A percentile compares a stretch with the other conserved stretches of the same genome.
Conservation (phyloP, 2,329 filamentous ascomycete species). For the Cadophora gregata region DNA sequence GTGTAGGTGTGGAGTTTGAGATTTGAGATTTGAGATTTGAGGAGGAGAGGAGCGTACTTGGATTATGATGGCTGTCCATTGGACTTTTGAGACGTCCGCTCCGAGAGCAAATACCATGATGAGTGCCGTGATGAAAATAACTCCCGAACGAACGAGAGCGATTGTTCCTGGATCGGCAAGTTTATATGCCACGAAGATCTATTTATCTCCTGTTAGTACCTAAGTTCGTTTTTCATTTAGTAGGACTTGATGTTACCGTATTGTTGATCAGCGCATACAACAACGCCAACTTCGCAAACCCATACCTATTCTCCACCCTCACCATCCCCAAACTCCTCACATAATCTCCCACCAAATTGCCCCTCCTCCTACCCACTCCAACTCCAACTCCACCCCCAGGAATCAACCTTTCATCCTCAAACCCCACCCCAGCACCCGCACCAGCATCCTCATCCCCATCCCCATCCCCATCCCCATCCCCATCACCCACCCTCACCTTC, state of each 20-base stretch:
- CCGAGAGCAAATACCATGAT: conserved; percentile 42
- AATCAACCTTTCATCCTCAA: conserved; percentile 4
- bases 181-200: conserved; percentile 45
- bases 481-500: too few species aligned
- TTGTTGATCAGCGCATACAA: conserved; percentile 47
- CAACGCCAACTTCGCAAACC: conserved; percentile 44
- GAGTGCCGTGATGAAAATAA: conserved; percentile 44
- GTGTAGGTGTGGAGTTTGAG: too few species aligned
- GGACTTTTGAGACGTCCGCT: conserved; percentile 41
- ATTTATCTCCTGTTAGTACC: conserved; percentile 25
- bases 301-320: conserved; percentile 42
- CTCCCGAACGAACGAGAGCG: conserved; percentile 44
- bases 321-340: conserved; percentile 35
- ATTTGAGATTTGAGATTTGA: too few species aligned
- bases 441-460: neutral
- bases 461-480: neutral
- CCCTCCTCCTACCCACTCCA: neutral
- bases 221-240: too few species aligned
- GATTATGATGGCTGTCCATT: conserved; percentile 45
- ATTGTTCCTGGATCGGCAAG: conserved; percentile 46
- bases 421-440: conserved; percentile 3
- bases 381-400: conserved; percentile 12
- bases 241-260: conserved; percentile 33
- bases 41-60: conserved; percentile 34
- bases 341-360: neutral